Conservation (phyloP, 306 rosid species). For the Coriaria nepalensis region DNA sequence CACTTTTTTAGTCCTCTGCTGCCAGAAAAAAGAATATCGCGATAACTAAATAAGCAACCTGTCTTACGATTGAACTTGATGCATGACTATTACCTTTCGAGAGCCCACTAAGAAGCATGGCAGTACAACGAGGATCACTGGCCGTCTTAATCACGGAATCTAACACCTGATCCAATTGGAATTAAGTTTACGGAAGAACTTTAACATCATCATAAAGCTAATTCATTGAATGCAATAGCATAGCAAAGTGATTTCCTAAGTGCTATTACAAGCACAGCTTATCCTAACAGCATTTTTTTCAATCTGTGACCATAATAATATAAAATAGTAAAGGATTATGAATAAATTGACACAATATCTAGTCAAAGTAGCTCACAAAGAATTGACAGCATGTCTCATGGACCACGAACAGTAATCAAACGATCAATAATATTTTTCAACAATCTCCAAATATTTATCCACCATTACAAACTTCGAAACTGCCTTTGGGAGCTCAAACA, state of each 20-base stretch:
- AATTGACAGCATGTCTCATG: conserved; percentile 73
- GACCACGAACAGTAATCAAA: conserved; percentile 43
- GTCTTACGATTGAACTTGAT: background rate
- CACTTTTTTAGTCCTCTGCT: conserved; percentile 7
- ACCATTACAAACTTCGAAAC: conserved; percentile 50
- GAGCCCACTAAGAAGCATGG: conserved; percentile 48
- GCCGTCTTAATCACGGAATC: conserved; percentile 27
- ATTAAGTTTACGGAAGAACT: conserved; percentile 20
- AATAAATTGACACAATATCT: background rate
- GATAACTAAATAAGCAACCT: background rate
- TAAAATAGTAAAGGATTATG: no score
- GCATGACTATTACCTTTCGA: conserved; percentile 45
- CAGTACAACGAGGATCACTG: conserved; percentile 29
- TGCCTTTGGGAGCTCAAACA: conserved; percentile 63
- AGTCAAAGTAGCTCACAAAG: conserved; percentile 47
- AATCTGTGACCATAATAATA: no score
- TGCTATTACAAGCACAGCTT: no score
- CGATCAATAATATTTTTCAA: conserved; percentile 42
- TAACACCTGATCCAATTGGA: conserved; percentile 50
- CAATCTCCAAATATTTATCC: conserved; percentile 40
- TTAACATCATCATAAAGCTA: conserved; percentile 17
- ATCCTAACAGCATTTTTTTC: no score
- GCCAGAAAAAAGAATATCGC: background rate
- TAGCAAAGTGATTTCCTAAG: no score
- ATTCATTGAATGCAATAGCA: conserved; percentile 2